These are phyloP conservation scores for Pistacia vera DNA, from an alignment of 345 rosid genomes.

Conservation along the genomic window DNA sequence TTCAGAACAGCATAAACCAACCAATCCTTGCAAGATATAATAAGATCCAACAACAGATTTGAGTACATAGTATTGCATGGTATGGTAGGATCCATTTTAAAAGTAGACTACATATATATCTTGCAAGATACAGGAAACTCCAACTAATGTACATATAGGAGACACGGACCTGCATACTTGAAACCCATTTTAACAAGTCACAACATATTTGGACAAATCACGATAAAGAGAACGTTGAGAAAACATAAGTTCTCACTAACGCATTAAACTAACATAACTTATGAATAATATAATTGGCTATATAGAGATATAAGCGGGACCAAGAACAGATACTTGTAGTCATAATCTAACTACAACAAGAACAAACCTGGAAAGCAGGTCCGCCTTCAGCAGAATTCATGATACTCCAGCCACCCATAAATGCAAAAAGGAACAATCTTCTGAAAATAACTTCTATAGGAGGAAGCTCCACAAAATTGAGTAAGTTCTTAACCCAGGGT, in stretches of 20 bases:
- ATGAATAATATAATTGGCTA: background rate
- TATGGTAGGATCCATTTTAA: background rate
- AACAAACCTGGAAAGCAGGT: slow-evolving; percentile 96
- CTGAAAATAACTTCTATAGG: slow-evolving; percentile 78
- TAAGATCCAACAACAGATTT: background rate
- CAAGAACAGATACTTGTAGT: background rate
- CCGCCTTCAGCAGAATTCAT: slow-evolving; percentile 97
- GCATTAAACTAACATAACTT: background rate
- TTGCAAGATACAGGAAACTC: background rate
- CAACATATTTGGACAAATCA: background rate
- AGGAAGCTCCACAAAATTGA: slow-evolving; percentile 85
- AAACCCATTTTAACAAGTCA: background rate
- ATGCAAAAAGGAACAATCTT: slow-evolving; percentile 92
- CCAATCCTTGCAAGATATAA: background rate
- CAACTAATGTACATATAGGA: background rate
- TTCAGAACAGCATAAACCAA: background rate
- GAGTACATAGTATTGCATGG: background rate
- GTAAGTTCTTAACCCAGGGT: slow-evolving; percentile 76
- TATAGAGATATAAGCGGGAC: background rate
- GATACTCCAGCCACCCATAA: slow-evolving; percentile 99
- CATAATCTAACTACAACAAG: slow-evolving; percentile 14
- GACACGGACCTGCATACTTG: background rate
- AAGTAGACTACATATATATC: background rate
- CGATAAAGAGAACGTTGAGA: background rate
- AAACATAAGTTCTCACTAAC: background rate